Evolutionary conservation across 345 rosid species (phyloP).

Genomic region (Geranium brycei): DNA sequence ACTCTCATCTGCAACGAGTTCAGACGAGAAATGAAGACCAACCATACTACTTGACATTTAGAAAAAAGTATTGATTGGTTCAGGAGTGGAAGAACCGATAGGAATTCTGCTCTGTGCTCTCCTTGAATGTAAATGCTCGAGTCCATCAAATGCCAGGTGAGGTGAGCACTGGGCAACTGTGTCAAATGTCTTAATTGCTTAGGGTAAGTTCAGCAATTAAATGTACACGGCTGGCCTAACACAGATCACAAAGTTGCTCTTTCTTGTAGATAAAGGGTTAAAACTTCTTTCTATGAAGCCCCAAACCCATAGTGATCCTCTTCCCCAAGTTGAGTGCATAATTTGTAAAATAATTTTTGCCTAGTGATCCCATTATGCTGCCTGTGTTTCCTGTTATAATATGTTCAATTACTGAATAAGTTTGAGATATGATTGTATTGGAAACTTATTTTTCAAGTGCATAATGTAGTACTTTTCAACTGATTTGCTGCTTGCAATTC

Average conservation of each 20-base stretch:
- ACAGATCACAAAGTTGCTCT: not conserved
- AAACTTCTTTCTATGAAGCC: not conserved
- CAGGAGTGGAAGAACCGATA: not conserved
- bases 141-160: not conserved
- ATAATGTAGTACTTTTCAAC: no score
- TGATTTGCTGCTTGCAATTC: no score
- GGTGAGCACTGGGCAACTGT: not conserved
- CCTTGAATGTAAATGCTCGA: not conserved
- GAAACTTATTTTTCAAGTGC: no score
- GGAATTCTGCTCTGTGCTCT: not conserved
- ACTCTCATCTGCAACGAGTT: slow-evolving; percentile 28
- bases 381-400: no score
- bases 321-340: not conserved
- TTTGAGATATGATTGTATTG: no score
- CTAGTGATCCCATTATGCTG: no score
- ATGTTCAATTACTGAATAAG: no score
- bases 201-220: not conserved
- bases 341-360: no score
- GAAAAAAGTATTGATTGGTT: not conserved
- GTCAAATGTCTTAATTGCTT: not conserved
- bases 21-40: slow-evolving; percentile 17
- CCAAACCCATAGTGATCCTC: not conserved
- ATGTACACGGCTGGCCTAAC: not conserved
- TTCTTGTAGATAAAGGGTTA: slow-evolving; percentile 23
- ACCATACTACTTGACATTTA: not conserved